Evolutionary conservation across 2,329 filamentous ascomycete species (phyloP).

Genomic region (Alternaria arbusti): DNA sequence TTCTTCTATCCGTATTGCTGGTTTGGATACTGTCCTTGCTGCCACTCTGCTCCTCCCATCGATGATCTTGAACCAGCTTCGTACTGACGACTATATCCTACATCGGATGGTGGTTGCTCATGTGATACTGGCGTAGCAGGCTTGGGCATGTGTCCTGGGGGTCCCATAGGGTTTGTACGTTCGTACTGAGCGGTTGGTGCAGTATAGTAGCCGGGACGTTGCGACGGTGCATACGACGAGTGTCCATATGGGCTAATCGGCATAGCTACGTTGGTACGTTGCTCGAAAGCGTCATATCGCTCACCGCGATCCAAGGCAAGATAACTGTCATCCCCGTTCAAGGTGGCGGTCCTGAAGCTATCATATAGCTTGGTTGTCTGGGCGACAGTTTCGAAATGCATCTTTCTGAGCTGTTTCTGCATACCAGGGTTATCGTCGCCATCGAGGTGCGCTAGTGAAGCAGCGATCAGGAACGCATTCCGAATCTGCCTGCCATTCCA

Average conservation of each 20-base stretch:
- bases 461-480: neutral
- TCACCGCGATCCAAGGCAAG: rapidly evolving
- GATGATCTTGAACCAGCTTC: neutral
- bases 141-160: neutral
- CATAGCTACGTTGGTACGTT: neutral
- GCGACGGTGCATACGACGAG: neutral
- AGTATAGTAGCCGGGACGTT: neutral
- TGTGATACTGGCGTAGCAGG: neutral
- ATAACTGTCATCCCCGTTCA: neutral
- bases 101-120: neutral
- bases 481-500: neutral
- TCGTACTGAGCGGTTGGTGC: neutral
- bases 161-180: neutral
- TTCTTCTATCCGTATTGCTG: neutral
- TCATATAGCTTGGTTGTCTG: neutral
- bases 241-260: neutral
- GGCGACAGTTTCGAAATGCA: neutral
- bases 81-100: neutral
- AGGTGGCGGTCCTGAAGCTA: neutral
- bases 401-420: neutral
- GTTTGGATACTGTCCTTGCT: neutral
- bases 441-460: neutral
- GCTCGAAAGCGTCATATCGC: neutral
- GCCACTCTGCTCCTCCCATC: neutral
- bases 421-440: neutral